Evolutionary conservation across 768 basidiomycete species (phyloP).

Genomic region (Boletellus sp.): DNA sequence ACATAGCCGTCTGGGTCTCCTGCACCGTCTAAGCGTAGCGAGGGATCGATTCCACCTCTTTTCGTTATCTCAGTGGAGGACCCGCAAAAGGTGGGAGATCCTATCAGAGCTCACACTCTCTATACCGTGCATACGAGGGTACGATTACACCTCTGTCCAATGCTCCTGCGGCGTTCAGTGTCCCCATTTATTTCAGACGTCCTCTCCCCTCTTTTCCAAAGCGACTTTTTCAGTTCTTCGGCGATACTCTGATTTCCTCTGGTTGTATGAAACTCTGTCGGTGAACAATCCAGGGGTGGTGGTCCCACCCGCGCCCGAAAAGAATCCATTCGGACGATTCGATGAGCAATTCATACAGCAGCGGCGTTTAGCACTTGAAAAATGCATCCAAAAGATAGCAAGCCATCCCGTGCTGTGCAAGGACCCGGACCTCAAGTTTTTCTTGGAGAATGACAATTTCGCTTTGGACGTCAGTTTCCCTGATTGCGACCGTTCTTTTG

Average conservation of each 20-base stretch:
- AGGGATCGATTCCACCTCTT: conserved; percentile 58
- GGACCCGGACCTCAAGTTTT: conserved; percentile 83
- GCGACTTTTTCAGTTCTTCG: conserved; percentile 88
- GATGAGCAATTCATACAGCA: conserved; percentile 89
- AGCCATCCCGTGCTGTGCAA: conserved; percentile 88
- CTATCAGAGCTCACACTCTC: conserved; percentile 89
- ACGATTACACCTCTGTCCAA: conserved; percentile 20
- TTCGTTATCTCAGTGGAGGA: conserved; percentile 93
- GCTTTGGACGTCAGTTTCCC: conserved; percentile 69
- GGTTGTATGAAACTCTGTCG: conserved; percentile 88
- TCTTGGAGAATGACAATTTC: conserved; percentile 93
- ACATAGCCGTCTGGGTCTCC: conserved; percentile 17
- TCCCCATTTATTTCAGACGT: conserved; percentile 52
- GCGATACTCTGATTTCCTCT: conserved; percentile 97
- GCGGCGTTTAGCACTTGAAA: conserved; percentile 77
- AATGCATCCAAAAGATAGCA: conserved; percentile 89
- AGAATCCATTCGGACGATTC: conserved; percentile 90
- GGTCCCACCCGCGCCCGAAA: conserved; percentile 95
- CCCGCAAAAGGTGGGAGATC: conserved; percentile 96
- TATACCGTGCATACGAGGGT: conserved; percentile 94
- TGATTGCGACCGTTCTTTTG: neutral
- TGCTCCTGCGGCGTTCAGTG: neutral
- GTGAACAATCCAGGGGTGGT: conserved; percentile 95
- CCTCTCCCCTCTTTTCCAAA: conserved; percentile 79
- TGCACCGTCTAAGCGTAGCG: conserved; percentile 17